Percentiles rank a stretch among this genome's conserved stretches.
Conservation (phyloP, 305 asterid genomes). For the Rubia balearica region DNA sequence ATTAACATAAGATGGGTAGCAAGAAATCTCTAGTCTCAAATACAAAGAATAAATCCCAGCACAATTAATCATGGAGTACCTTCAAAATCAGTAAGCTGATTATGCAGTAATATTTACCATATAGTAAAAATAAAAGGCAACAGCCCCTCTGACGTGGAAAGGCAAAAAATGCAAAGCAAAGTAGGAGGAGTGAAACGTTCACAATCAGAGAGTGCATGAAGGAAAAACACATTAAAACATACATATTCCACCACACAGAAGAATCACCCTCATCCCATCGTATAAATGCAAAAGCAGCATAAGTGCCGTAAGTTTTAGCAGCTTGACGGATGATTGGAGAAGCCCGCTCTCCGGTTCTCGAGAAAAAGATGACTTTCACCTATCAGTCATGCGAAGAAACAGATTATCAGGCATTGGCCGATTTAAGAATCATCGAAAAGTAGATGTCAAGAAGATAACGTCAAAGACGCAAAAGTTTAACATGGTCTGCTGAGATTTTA, state of each 20-base stretch:
- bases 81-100: neutral
- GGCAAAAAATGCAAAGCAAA: neutral
- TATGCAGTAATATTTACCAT: neutral
- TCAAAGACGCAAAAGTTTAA: neutral
- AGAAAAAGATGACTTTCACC: constrained; percentile 90
- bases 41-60: neutral
- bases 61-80: neutral
- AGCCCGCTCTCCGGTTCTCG: constrained; percentile 95
- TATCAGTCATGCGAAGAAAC: constrained; percentile 26
- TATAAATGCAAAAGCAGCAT: constrained; percentile 72
- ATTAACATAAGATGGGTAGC: neutral
- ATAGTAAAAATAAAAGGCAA: neutral
- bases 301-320: constrained; percentile 57
- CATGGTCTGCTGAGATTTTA: neutral
- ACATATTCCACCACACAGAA: constrained; percentile 87
- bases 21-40: neutral
- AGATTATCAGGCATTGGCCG: constrained; percentile 3
- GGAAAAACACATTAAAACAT: constrained; percentile 22
- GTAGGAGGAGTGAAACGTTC: neutral
- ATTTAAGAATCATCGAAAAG: neutral
- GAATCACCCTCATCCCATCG: constrained; percentile 82
- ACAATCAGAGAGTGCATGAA: constrained; percentile 5
- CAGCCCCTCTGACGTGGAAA: neutral
- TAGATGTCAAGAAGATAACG: neutral
- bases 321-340: constrained; percentile 86